Conservation (phyloP, 768 basidiomycete genomes). For the Pleurotus cornucopiae region DNA sequence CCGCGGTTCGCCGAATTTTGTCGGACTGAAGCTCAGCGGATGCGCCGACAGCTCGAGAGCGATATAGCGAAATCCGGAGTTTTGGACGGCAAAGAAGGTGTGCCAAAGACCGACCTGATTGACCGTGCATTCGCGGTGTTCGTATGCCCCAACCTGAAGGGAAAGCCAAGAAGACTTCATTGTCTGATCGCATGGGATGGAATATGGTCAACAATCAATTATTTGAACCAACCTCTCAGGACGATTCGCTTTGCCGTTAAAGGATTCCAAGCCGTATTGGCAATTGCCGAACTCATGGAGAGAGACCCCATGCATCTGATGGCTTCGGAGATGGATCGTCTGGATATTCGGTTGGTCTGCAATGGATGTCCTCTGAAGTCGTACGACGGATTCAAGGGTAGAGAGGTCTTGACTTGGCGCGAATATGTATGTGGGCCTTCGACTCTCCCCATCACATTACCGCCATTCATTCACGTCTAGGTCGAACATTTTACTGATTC, state of each 20-base stretch:
- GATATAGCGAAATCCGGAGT: background rate
- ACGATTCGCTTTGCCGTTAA: background rate
- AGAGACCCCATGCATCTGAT: background rate
- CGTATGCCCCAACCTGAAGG: constrained; percentile 5
- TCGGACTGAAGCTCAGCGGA: background rate
- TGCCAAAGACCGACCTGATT: background rate
- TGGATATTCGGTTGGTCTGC: background rate
- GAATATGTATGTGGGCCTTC: background rate
- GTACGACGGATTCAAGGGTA: background rate
- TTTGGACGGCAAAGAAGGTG: background rate
- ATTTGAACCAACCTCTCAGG: constrained; percentile 1
- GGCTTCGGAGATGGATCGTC: background rate
- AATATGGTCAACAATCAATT: constrained; percentile 4
- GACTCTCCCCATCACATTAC: background rate
- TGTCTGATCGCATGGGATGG: constrained; percentile 6
- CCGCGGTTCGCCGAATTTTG: background rate
- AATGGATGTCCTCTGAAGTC: constrained; percentile 4
- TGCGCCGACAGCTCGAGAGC: constrained; percentile 3
- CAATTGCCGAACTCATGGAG: constrained; percentile 4
- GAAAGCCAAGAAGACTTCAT: constrained; percentile 2
- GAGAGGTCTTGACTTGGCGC: constrained; percentile 5
- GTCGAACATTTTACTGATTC: constrained; percentile 3
- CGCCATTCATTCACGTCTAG: background rate
- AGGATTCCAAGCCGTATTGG: constrained; percentile 1
- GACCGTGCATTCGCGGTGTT: constrained; percentile 3